Base-by-base conservation (phyloP, 805 yeast genomes). In the Groenewaldozyma salmanticensis region DNA sequence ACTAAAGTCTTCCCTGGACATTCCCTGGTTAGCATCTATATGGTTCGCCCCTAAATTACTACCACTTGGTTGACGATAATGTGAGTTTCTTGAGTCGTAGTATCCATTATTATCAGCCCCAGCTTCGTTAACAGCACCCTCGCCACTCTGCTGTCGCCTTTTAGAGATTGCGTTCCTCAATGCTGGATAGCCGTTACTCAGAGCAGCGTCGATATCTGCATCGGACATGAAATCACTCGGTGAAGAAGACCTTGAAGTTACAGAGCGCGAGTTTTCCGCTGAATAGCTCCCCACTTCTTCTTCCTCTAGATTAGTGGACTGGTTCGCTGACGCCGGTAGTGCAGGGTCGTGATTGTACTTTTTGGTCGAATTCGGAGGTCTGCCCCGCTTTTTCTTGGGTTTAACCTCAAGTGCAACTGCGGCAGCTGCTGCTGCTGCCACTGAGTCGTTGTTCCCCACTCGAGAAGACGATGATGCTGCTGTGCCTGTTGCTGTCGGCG, bases 181-280 rank as follows among this genome's bases (percentile, higher is more conserved):
- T 29, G 37, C 29, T 18, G 21, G 33, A 5, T 27, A 15, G 21
- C 42, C 42, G 19, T 42, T 42, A 33, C 21, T 38, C 7, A 38
- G 29, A 9, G 72, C 75, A 36, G 66, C 65, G 11, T 67, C 74
- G 27, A 71, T 50, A 49, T 71, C 77, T 2, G 67, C 60, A 46
- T 74, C 79, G 11, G 77, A 71, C 65, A 71, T 61, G 47, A 72
- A 72, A 33, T 72, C 79, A 43, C 73, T 65, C 3, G 75, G 73
- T 2, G 77, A 71, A 5, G 78, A 71, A 2, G 48, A 43, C 17
- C 49, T 45, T 1, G 58, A 47, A 9, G 58, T 51, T 16, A 52
- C 42, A 4, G 56, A 50, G 6, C 47, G 57, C 11, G 55, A 47
- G n/a, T n/a, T n/a, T 31, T 52, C 57, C n/a, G 51, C 54, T 3